A percentile compares a stretch with the other conserved stretches of the same genome.
Evolutionary conservation across 495 filamentous ascomycete species (phyloP).

Genomic region (Penicillium crystallinum): DNA sequence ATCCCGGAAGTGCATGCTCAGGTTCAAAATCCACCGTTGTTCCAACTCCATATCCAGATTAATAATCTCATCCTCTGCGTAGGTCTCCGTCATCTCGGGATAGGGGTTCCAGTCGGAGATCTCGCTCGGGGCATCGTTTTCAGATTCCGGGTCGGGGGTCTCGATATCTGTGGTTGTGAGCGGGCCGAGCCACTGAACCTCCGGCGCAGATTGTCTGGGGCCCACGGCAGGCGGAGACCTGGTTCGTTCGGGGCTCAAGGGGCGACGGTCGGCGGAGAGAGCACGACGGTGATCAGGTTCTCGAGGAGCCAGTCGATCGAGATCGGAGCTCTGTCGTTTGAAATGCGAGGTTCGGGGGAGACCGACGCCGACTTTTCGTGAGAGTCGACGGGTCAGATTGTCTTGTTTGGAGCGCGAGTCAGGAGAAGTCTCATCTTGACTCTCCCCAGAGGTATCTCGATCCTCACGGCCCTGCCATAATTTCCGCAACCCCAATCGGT

Average conservation of each 20-base stretch:
- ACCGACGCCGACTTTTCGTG: slow-evolving; percentile 70
- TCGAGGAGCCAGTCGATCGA: slow-evolving; percentile 63
- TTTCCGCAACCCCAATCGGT: slow-evolving; percentile 40
- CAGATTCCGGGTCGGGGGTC: slow-evolving; percentile 10
- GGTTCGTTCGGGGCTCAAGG: slow-evolving; percentile 44
- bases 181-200: slow-evolving; percentile 42
- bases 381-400: slow-evolving; percentile 50
- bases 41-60: slow-evolving; percentile 68
- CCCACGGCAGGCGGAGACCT: slow-evolving; percentile 36
- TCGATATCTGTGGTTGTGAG: slow-evolving; percentile 33
- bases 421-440: slow-evolving; percentile 15
- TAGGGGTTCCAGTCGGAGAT: slow-evolving; percentile 24
- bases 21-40: slow-evolving; percentile 87
- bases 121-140: slow-evolving; percentile 21
- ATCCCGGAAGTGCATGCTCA: slow-evolving; percentile 98
- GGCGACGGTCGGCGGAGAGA: slow-evolving; percentile 63
- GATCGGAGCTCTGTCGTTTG: slow-evolving; percentile 75
- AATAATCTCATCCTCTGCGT: slow-evolving; percentile 43
- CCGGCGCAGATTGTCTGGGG: slow-evolving; percentile 44
- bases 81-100: slow-evolving; percentile 18
- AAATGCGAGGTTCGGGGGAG: slow-evolving; percentile 72
- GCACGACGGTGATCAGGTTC: slow-evolving; percentile 66
- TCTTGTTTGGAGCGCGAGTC: slow-evolving; percentile 34
- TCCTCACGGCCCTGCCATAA: slow-evolving; percentile 45
- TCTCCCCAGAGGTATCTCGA: slow-evolving; percentile 27